Base-by-base conservation (phyloP, 192 early-diverging fungal species). In the Entomortierella parvispora region DNA sequence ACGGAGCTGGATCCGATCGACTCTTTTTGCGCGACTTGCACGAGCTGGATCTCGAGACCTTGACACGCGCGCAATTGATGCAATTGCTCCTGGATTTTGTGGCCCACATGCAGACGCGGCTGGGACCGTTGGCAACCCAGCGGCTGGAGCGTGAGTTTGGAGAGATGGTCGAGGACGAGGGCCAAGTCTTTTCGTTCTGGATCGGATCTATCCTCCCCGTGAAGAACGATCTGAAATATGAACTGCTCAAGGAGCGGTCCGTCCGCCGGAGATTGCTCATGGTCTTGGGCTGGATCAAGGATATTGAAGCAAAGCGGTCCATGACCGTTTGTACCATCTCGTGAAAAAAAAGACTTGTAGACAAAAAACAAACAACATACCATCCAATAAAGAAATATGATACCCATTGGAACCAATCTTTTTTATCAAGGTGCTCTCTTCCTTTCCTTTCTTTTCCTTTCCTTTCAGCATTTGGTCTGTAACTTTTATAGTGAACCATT, bases 171-270 rank as follows among this genome's bases (percentile, higher is more conserved):
- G 81, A 82, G 20, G 80, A 80, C 50, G 65, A 79, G 32, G 68
- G 83, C 5, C 62, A 63, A 5, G 55, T 48, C 28, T 82, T 86
- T 37, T 81, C 74, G 8, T 89, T 79, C 64, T 89, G 87, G 86
- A 57, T 85, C 0, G 83, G 81, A 29, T 78, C 83, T 4, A 79
- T 87, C 43, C 53, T 89, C 25, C 86, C 87, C 8, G 65, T 87
- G 11, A 69, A 69, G 26, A 62, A 68, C 33, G 50, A 71, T 28
- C 84, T 85, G 37, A 87, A 84, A 47, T 67, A 72, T n/a, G 62
- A 60, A 22, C 54, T 89, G 7, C 58, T 89, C n/a, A 23, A 61
- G 37, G 54, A 71, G 32, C 70, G 56, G 5, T 82, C 79, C 5
- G 78, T 84, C 5, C 82, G 86, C 37, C 79, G 83, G 61, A 62